A percentile compares a stretch with the other conserved stretches of the same genome.
These are phyloP conservation scores for Macroventuria anomochaeta DNA, from an alignment of 2,329 filamentous ascomycete genomes.

Conservation along the genomic window DNA sequence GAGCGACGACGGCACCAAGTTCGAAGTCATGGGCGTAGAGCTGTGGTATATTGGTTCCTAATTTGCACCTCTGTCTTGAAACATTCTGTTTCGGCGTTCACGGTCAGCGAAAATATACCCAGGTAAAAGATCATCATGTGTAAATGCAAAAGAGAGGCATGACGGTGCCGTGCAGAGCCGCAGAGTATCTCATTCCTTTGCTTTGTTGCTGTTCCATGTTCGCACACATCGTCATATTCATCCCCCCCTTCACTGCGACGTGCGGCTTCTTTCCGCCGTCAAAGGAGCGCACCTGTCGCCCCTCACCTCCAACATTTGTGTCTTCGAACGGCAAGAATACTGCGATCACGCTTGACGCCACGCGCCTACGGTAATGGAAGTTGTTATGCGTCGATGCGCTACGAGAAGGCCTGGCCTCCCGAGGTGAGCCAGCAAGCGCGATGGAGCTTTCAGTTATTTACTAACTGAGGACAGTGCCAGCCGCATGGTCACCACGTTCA, in stretches of 20 bases:
- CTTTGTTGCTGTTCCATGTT: too few relatives aligned
- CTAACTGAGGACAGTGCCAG: neutral
- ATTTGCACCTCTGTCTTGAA: neutral
- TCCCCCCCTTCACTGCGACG: too few relatives aligned
- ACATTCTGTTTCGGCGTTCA: neutral
- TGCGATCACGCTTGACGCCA: too few relatives aligned
- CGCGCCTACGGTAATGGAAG: neutral
- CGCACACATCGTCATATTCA: too few relatives aligned
- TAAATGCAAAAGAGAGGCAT: neutral
- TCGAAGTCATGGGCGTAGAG: conserved; percentile 88
- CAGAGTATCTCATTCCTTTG: too few relatives aligned
- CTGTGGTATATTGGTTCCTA: conserved; percentile 81
- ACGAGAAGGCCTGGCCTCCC: neutral
- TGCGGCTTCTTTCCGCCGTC: too few relatives aligned
- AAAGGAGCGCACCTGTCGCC: too few relatives aligned
- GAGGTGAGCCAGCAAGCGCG: too few relatives aligned
- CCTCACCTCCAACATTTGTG: too few relatives aligned
- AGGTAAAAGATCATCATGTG: neutral
- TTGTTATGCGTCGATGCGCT: neutral
- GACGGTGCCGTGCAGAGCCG: too few relatives aligned
- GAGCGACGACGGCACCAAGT: conserved; percentile 91
- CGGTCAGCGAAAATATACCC: neutral
- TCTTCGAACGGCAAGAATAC: too few relatives aligned
- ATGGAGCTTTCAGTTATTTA: neutral
- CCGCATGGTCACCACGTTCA: neutral